These are phyloP conservation scores for Aspergillus biplanus DNA, from an alignment of 495 filamentous ascomycete species.

Conservation along the genomic window DNA sequence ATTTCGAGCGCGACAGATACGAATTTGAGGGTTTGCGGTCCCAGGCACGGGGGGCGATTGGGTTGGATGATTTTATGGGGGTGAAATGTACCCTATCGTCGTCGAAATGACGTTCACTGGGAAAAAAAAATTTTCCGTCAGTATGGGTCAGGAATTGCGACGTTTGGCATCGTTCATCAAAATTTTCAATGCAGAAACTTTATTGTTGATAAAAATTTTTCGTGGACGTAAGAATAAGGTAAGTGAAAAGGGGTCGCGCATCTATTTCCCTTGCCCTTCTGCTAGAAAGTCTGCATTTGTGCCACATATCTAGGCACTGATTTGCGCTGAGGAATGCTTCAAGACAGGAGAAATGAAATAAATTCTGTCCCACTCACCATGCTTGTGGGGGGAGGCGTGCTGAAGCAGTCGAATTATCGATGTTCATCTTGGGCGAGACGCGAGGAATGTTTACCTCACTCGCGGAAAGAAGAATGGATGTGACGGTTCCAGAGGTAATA, in stretches of 20 bases:
- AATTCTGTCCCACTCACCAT: constrained; percentile 15
- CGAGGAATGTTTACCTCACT: constrained; percentile 45
- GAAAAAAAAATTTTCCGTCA: no score
- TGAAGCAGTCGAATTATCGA: background rate
- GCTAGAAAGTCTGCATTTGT: no score
- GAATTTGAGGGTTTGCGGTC: constrained; percentile 61
- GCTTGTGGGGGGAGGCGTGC: constrained; percentile 13
- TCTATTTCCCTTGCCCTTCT: no score
- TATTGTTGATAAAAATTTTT: no score
- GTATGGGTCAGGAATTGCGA: no score
- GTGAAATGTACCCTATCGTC: constrained; percentile 43
- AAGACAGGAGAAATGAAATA: background rate
- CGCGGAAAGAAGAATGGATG: constrained; percentile 53
- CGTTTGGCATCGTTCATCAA: no score
- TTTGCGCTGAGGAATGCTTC: constrained; percentile 11
- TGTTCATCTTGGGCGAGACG: constrained; percentile 19
- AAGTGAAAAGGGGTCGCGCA: no score
- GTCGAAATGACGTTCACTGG: constrained; percentile 10
- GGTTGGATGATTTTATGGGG: constrained; percentile 35
- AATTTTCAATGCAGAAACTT: no score
- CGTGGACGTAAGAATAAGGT: no score
- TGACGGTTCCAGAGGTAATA: background rate
- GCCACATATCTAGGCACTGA: no score
- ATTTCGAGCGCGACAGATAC: constrained; percentile 44
- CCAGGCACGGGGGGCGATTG: constrained; percentile 49